phyloP scores from a whole-genome alignment of 305 asterid species.

The Caryopteris hybrid region DNA sequence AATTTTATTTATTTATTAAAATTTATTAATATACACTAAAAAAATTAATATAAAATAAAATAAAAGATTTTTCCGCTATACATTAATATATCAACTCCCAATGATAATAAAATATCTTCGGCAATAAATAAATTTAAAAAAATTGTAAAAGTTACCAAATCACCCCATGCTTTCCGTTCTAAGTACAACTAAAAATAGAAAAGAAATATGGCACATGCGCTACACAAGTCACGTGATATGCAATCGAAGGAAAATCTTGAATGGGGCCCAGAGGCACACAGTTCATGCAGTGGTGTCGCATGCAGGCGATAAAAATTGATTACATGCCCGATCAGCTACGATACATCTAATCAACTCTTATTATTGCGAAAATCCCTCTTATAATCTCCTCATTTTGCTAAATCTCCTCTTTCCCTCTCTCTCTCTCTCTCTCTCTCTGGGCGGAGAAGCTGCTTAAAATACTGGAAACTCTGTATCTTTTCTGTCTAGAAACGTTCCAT shows the following conservation, averaged over 20 bases:
- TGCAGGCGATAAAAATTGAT: constrained; percentile 6
- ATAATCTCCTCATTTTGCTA: neutral
- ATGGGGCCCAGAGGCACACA: constrained; percentile 19
- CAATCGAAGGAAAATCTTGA: constrained; percentile 7
- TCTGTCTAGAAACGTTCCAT: constrained; percentile 21
- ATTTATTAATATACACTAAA: too few species aligned
- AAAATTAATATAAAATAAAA: too few species aligned
- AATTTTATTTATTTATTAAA: too few species aligned
- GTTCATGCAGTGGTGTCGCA: constrained; percentile 25
- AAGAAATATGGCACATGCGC: constrained; percentile 10
- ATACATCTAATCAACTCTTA: constrained; percentile 6
- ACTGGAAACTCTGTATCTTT: constrained; percentile 9
- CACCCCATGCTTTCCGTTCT: neutral
- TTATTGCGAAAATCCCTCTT: neutral
- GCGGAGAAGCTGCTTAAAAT: constrained; percentile 19
- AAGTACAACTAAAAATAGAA: neutral
- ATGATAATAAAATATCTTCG: too few species aligned
- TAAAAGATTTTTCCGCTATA: too few species aligned
- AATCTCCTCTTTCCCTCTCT: neutral
- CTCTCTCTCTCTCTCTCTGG: neutral
- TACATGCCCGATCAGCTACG: constrained; percentile 17
- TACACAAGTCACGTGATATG: constrained; percentile 28
- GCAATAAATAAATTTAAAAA: neutral
- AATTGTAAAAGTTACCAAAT: neutral
- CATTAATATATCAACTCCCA: too few species aligned